A percentile compares a stretch with the other conserved stretches of the same genome.
These are phyloP conservation scores for Fusarium ambrosium DNA, from an alignment of 2,329 filamentous ascomycete genomes.

Conservation along the genomic window DNA sequence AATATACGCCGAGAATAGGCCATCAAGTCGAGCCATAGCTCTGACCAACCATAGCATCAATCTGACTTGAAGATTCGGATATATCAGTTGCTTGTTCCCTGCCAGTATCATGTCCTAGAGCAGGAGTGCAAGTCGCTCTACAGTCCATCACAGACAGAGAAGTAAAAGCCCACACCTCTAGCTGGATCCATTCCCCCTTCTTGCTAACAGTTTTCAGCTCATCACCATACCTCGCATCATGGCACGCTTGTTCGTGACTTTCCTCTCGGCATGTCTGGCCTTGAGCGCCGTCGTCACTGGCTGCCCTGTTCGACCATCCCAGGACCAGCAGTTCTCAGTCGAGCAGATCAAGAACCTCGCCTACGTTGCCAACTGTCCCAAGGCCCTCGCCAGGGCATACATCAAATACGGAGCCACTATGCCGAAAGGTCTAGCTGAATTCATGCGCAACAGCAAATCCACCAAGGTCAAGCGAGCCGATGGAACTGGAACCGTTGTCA, in stretches of 20 bases:
- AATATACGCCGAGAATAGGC: background rate
- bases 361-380: conserved; percentile 51
- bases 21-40: background rate
- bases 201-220: background rate
- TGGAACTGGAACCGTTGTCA: conserved; percentile 39
- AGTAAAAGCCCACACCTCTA: background rate
- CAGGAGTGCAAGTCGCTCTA: background rate
- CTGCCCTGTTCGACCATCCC: conserved; percentile 19
- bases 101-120: background rate
- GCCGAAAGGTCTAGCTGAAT: conserved; percentile 48
- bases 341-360: conserved; percentile 55
- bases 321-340: conserved; percentile 46
- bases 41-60: background rate
- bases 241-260: background rate
- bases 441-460: conserved; percentile 39
- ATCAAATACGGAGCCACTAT: conserved; percentile 54
- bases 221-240: background rate
- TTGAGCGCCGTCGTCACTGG: conserved; percentile 36
- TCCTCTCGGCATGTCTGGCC: conserved; percentile 35
- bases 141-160: background rate
- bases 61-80: background rate
- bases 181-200: background rate
- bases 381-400: conserved; percentile 53
- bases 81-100: background rate
- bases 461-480: conserved; percentile 43